Base-by-base conservation (phyloP, 371 early-diverging fungal genomes). In the Actinomortierella ambigua region DNA sequence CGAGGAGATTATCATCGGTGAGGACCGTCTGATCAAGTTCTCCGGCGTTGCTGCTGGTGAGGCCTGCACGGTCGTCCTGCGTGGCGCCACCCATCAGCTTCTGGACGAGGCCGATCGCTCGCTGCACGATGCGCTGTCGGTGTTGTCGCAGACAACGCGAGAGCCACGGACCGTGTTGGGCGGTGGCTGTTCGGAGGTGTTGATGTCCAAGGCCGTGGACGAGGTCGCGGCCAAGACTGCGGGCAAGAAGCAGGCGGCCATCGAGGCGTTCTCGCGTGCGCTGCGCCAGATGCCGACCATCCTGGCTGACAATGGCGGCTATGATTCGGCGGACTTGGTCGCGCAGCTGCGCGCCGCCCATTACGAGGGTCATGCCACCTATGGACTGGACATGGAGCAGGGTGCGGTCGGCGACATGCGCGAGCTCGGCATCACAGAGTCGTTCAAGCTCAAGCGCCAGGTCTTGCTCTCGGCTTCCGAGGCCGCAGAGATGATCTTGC, bases 41-140 rank as follows among this genome's bases (percentile, higher is more conserved):
- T 90, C 94, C 48, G 99, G 99, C 28, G 94, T 95, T 22, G 92
- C 93, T 52, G 95, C 95, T 55, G 96, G 96, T 68, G 95, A 95
- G 77, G 99, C 99, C 23, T 98, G 98, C 83, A 99, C 99, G 6
- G 86, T 99, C 68, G 98, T 99, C 2, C 82, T 99, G 29, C 95
- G 97, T 71, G 99, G 99, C 75, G 96, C 98, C 18, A 97, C 99
- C 9, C 85, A 90, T 61, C 99, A 99, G 77, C 82, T 99, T 52
- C 86, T 99, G 34, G 99, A 99, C 82, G 99, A 99, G 82, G 98
- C 99, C 41, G 99, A 99, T 85, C 91, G 99, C 59, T 95, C 97
- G 18, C 86, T 99, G 51, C 99, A 99, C 76, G 99, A 99, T 76
- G 99, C 99, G 27, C 89, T 99, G 51, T 95, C 96, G 77, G 99